Conservation (phyloP, 2,329 filamentous ascomycete genomes). For the Tympanopsis confertula region DNA sequence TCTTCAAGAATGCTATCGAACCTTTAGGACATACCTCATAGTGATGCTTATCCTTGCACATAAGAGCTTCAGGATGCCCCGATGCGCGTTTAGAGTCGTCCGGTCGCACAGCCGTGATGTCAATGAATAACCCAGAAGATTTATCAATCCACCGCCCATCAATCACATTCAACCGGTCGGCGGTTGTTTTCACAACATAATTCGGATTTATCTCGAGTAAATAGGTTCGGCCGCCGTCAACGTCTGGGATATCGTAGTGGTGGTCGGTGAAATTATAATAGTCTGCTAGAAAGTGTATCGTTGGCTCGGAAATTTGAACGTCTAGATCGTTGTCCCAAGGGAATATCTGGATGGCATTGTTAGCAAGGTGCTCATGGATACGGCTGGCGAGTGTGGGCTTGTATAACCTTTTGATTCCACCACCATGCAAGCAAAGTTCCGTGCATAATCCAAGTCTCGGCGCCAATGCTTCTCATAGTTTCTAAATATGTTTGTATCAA, state of each 20-base stretch:
- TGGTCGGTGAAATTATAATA: constrained; percentile 55
- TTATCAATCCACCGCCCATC: constrained; percentile 76
- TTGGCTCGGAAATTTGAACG: constrained; percentile 57
- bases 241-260: constrained; percentile 24
- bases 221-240: constrained; percentile 27
- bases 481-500: background rate
- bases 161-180: constrained; percentile 67
- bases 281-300: constrained; percentile 39
- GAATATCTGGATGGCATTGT: constrained; percentile 28
- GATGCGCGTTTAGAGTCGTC: constrained; percentile 23
- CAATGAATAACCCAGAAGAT: constrained; percentile 66
- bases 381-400: too few species aligned
- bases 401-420: constrained; percentile 57
- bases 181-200: constrained; percentile 45
- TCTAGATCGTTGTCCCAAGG: constrained; percentile 81
- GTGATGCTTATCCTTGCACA: constrained; percentile 44
- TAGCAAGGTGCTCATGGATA: background rate
- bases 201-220: constrained; percentile 58
- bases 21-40: constrained; percentile 25
- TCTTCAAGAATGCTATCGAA: background rate
- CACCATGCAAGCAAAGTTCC: constrained; percentile 58
- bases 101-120: constrained; percentile 58
- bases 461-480: background rate
- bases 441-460: background rate
- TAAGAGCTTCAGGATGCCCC: constrained; percentile 28